Conservation (phyloP, 1,139 yeast species). For the Taiozyma onychis region DNA sequence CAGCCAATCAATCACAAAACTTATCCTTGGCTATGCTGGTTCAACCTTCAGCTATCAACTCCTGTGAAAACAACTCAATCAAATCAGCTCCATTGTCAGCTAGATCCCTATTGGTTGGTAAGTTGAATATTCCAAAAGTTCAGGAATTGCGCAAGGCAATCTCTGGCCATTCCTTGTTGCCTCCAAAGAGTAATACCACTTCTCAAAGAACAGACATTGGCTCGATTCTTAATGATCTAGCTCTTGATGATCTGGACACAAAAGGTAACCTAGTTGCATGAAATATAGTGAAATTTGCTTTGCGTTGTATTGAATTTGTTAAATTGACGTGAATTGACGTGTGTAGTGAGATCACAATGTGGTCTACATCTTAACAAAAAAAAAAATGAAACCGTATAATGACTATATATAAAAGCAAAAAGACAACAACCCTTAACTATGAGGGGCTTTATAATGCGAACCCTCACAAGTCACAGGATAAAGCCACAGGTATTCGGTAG, state of each 20-base stretch:
- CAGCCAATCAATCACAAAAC: slow-evolving; percentile 9
- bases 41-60: slow-evolving; percentile 10
- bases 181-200: background rate
- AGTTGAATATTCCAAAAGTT: slow-evolving; percentile 34
- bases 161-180: slow-evolving; percentile 19
- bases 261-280: slow-evolving; percentile 10
- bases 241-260: slow-evolving; percentile 15
- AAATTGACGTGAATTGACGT: too few species aligned
- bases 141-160: slow-evolving; percentile 42
- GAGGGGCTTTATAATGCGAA: background rate
- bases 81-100: slow-evolving; percentile 22
- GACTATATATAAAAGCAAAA: background rate
- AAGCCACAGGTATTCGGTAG: background rate
- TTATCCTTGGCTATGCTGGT: slow-evolving; percentile 14
- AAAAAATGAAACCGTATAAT: background rate
- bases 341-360: background rate
- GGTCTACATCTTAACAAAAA: too few species aligned
- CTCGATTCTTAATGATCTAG: slow-evolving; percentile 18
- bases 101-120: slow-evolving; percentile 19
- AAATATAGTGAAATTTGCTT: background rate
- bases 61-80: slow-evolving; percentile 17
- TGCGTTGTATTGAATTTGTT: background rate
- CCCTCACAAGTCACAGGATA: background rate
- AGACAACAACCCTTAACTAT: background rate
- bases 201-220: slow-evolving; percentile 16